These are phyloP conservation scores for Grigorovia yakushimaensis DNA, from an alignment of 805 yeast species.

Conservation along the genomic window DNA sequence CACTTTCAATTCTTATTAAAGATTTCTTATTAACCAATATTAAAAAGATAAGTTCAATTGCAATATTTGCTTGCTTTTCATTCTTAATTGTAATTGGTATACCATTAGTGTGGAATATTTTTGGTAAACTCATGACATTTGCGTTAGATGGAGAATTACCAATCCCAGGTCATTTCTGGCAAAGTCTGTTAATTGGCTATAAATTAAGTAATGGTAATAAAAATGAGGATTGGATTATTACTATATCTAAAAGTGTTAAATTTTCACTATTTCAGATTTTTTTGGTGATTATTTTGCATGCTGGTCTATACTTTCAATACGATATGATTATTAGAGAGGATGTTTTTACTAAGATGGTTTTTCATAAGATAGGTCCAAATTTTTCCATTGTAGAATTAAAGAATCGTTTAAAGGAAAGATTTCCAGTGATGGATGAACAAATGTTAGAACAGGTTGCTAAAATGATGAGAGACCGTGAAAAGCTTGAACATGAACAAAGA, in stretches of 20 bases:
- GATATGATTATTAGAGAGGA: conserved; percentile 67
- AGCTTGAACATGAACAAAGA: conserved; percentile 8
- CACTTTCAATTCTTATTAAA: conserved; percentile 38
- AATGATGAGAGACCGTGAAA: conserved; percentile 23
- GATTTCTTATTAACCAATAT: conserved; percentile 27
- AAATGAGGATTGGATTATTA: not conserved
- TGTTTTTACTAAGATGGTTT: conserved; percentile 50
- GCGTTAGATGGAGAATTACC: conserved; percentile 46
- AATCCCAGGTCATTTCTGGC: conserved; percentile 20
- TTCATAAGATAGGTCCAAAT: conserved; percentile 47
- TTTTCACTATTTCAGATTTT: conserved; percentile 30
- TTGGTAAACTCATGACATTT: conserved; percentile 46
- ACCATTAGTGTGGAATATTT: conserved; percentile 49
- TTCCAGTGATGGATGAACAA: conserved; percentile 27
- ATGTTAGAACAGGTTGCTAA: conserved; percentile 22
- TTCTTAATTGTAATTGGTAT: conserved; percentile 33
- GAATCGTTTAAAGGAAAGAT: conserved; percentile 22
- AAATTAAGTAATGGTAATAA: conserved; percentile 3
- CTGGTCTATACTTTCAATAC: conserved; percentile 47
- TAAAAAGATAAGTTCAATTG: conserved; percentile 9
- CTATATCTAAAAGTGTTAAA: conserved; percentile 14
- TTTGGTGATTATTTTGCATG: conserved; percentile 32
- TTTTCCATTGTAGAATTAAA: conserved; percentile 22
- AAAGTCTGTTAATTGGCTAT: conserved; percentile 23
- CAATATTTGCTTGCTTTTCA: conserved; percentile 29